Evolutionary conservation across 345 rosid species (phyloP).

Genomic region (Cardamine occulta): DNA sequence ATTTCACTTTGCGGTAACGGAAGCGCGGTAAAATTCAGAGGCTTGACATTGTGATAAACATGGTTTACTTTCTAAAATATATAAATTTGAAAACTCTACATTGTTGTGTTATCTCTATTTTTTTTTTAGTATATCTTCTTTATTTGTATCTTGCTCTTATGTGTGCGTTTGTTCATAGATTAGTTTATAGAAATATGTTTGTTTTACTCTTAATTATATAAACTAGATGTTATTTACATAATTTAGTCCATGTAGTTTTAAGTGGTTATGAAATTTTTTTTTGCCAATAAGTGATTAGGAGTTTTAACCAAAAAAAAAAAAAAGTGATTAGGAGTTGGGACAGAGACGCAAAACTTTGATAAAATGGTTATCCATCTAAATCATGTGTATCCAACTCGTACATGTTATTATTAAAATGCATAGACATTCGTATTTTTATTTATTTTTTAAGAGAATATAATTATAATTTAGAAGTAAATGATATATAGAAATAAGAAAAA

Average conservation of each 20-base stretch:
- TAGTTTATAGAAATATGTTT: background rate
- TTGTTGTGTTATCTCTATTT: background rate
- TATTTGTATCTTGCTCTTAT: background rate
- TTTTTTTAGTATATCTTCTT: background rate
- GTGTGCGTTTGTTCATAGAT: background rate
- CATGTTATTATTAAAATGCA: no score
- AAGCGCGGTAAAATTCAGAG: constrained; percentile 33
- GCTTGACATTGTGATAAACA: background rate
- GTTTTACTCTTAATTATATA: background rate
- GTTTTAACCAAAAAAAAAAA: no score
- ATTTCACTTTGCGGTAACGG: constrained; percentile 12
- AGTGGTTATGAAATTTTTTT: no score
- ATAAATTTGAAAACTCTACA: background rate
- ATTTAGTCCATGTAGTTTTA: no score
- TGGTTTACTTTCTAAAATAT: background rate
- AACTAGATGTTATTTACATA: background rate
- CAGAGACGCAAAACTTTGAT: no score
- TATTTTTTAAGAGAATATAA: no score
- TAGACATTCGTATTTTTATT: no score
- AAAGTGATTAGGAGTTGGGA: no score
- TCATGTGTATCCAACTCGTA: background rate
- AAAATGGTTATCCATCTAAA: background rate
- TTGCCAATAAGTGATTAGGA: no score
- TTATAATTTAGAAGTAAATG: no score
- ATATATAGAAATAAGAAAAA: no score